These are phyloP conservation scores for Phoenix dactylifera DNA, from an alignment of 176 grass and related monocot genomes.

Conservation along the genomic window DNA sequence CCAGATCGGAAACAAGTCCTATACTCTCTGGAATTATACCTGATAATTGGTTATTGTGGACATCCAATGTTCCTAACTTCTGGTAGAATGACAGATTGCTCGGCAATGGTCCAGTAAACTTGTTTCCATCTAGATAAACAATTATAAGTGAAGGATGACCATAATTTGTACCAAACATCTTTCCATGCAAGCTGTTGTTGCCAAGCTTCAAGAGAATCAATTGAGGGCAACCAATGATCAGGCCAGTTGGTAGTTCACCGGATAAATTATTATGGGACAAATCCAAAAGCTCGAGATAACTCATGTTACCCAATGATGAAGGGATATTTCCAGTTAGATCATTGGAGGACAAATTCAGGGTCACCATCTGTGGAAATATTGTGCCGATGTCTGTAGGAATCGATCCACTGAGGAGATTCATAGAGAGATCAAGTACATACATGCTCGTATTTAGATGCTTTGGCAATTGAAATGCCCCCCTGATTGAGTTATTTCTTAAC, in stretches of 20 bases:
- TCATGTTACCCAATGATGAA: background rate
- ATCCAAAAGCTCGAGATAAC: background rate
- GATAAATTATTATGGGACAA: slow-evolving; percentile 26
- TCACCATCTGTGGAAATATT: background rate
- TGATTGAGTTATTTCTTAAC: slow-evolving; percentile 26
- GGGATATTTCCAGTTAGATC: slow-evolving; percentile 18
- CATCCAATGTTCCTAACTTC: no score
- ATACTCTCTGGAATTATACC: no score
- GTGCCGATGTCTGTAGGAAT: slow-evolving; percentile 12
- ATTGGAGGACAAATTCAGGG: slow-evolving; percentile 18
- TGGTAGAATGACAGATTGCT: background rate
- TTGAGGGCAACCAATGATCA: background rate
- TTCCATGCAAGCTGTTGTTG: slow-evolving; percentile 5
- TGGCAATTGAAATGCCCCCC: slow-evolving; percentile 2
- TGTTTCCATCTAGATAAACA: slow-evolving; percentile 8
- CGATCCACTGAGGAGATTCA: slow-evolving; percentile 1
- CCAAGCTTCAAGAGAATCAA: background rate
- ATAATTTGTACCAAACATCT: background rate
- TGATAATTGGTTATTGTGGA: no score
- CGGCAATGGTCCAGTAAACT: background rate
- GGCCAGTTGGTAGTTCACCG: slow-evolving; percentile 10
- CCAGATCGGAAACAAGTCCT: background rate
- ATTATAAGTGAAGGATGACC: background rate
- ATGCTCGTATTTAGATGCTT: background rate
- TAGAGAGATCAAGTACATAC: background rate